These are phyloP conservation scores for Porcisia deanei DNA, from an alignment of 208 protist genomes.

Conservation along the genomic window DNA sequence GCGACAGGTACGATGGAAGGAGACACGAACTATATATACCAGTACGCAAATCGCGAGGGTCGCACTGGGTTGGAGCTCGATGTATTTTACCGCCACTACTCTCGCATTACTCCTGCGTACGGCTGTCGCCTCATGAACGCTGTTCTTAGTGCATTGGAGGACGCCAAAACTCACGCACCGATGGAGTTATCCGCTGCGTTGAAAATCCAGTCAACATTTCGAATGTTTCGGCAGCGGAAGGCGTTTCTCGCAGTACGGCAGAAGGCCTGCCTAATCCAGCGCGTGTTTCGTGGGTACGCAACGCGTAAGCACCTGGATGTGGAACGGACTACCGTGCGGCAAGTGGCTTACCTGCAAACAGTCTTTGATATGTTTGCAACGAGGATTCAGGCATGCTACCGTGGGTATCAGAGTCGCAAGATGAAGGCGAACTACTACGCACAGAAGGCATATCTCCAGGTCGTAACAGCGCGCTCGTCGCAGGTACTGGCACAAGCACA, in stretches of 20 bases:
- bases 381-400: slow-evolving; percentile 69
- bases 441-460: slow-evolving; percentile 48
- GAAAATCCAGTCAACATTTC: slow-evolving; percentile 57
- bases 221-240: slow-evolving; percentile 49
- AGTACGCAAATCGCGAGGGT: slow-evolving; percentile 17
- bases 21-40: slow-evolving; percentile 8
- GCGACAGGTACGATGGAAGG: background rate
- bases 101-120: slow-evolving; percentile 21
- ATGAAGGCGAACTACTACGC: slow-evolving; percentile 68
- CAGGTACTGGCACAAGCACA: slow-evolving; percentile 30
- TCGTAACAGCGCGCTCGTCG: slow-evolving; percentile 37
- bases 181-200: slow-evolving; percentile 27
- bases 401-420: slow-evolving; percentile 53
- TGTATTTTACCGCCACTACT: slow-evolving; percentile 12
- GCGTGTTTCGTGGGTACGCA: slow-evolving; percentile 53
- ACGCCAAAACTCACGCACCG: slow-evolving; percentile 16
- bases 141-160: slow-evolving; percentile 26
- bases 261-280: slow-evolving; percentile 46
- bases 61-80: slow-evolving; percentile 12
- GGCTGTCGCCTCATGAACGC: slow-evolving; percentile 25
- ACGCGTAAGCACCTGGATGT: slow-evolving; percentile 29
- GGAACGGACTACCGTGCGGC: slow-evolving; percentile 6
- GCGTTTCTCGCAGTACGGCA: slow-evolving; percentile 23
- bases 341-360: slow-evolving; percentile 23
- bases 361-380: slow-evolving; percentile 77